Conservation (phyloP, 305 asterid species). For the Petunia hybrid region DNA sequence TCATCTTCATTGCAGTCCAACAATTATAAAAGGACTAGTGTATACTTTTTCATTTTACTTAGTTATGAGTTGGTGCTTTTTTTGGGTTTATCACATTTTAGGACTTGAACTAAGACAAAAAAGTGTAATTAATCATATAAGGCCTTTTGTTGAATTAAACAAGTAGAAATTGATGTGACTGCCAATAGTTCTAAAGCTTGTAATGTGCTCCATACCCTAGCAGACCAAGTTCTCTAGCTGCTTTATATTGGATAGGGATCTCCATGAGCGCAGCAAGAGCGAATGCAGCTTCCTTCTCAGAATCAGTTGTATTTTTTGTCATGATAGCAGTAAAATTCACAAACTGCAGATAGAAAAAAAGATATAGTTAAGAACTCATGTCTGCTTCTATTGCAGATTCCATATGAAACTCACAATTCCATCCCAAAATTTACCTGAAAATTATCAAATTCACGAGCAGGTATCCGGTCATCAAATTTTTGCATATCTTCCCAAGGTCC, state of each 20-base stretch:
- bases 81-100: not conserved
- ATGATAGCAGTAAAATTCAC: conserved; percentile 81
- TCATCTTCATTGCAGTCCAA: not conserved
- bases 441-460: conserved; percentile 76
- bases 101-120: not conserved
- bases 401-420: not conserved
- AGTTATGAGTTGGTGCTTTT: not conserved
- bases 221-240: conserved; percentile 61
- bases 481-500: conserved; percentile 96
- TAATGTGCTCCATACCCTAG: conserved; percentile 60
- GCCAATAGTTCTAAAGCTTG: not conserved
- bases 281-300: conserved; percentile 73
- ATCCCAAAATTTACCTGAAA: conserved; percentile 60
- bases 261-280: conserved; percentile 95
- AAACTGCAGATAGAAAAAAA: conserved; percentile 54
- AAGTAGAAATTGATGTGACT: not conserved
- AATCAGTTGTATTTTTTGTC: conserved; percentile 50
- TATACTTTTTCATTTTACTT: not conserved
- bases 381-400: not conserved
- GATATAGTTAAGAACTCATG: not conserved
- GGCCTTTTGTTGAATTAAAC: conserved; percentile 4
- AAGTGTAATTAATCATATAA: not conserved
- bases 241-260: conserved; percentile 79
- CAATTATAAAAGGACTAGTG: not conserved
- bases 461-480: conserved; percentile 82